A percentile compares a stretch with the other conserved stretches of the same genome.
These are phyloP conservation scores for Aspergillus sp. DNA, from an alignment of 2,329 filamentous ascomycete genomes.

Conservation along the genomic window DNA sequence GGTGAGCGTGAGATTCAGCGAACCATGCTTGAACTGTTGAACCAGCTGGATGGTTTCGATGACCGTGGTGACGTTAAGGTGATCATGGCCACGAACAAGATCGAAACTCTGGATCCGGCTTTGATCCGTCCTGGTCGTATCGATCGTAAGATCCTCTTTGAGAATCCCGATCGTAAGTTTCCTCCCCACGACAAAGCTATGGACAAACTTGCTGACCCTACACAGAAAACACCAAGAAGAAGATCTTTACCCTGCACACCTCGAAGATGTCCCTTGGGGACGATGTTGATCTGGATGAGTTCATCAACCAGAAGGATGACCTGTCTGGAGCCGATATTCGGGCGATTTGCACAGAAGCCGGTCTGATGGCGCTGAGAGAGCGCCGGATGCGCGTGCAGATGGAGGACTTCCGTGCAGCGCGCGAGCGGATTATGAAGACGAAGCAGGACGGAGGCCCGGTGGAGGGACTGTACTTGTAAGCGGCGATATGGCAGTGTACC, in stretches of 20 bases:
- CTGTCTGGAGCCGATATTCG: slow-evolving; percentile 97
- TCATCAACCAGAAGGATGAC: slow-evolving; percentile 98
- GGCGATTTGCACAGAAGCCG: slow-evolving; percentile 96
- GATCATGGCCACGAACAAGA: slow-evolving; percentile 99
- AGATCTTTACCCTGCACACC: slow-evolving; percentile 97
- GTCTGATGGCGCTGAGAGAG: slow-evolving; percentile 89
- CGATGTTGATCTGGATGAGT: slow-evolving; percentile 98
- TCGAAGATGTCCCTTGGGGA: slow-evolving; percentile 97
- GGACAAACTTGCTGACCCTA: slow-evolving; percentile 19
- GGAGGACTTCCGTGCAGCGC: slow-evolving; percentile 90
- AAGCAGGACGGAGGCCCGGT: slow-evolving; percentile 94
- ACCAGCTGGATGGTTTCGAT: slow-evolving; percentile 98
- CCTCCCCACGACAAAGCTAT: background rate
- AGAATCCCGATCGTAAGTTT: slow-evolving; percentile 65
- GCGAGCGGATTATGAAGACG: slow-evolving; percentile 93
- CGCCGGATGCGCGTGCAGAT: slow-evolving; percentile 98
- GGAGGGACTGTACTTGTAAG: slow-evolving; percentile 95
- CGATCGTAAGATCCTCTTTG: slow-evolving; percentile 89
- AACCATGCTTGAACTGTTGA: slow-evolving; percentile 97
- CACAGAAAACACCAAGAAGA: slow-evolving; percentile 81
- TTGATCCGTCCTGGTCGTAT: slow-evolving; percentile 96
- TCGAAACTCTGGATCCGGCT: slow-evolving; percentile 92
- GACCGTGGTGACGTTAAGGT: slow-evolving; percentile 99
- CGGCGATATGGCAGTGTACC: slow-evolving; percentile 10
- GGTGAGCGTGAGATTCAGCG: slow-evolving; percentile 97